These are phyloP conservation scores for Aphanoascus verrucosus DNA, from an alignment of 2,329 filamentous ascomycete species.

Conservation along the genomic window DNA sequence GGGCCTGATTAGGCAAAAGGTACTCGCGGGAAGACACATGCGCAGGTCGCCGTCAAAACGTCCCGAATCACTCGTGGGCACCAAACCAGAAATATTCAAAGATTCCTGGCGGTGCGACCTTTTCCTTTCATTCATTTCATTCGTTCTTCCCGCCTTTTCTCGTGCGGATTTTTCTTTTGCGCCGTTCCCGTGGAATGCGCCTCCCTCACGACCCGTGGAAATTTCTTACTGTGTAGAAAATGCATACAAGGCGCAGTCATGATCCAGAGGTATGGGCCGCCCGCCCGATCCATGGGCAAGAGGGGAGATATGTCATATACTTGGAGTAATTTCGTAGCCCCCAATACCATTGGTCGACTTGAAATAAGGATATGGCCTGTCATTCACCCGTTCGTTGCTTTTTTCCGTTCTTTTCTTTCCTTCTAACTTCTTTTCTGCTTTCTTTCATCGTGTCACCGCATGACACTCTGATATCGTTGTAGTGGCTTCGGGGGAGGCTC, in stretches of 20 bases:
- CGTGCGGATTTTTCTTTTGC: neutral
- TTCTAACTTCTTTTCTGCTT: neutral
- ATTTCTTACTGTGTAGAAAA: too few relatives aligned
- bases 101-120: too few relatives aligned
- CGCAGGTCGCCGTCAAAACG: too few relatives aligned
- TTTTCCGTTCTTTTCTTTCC: neutral
- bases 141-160: neutral
- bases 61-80: too few relatives aligned
- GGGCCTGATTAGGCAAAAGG: too few relatives aligned
- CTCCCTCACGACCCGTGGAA: too few relatives aligned
- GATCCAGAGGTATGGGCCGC: neutral
- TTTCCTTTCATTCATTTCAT: too few relatives aligned
- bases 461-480: neutral
- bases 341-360: too few relatives aligned
- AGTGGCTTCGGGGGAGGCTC: neutral
- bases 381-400: neutral
- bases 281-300: neutral
- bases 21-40: too few relatives aligned
- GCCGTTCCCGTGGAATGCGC: neutral
- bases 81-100: too few relatives aligned
- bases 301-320: neutral
- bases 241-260: neutral
- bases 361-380: neutral
- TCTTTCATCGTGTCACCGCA: constrained; percentile 1
- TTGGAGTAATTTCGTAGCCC: too few relatives aligned